phyloP scores from a whole-genome alignment of 164 flowering plant species.

The Cinnamomum micranthum region DNA sequence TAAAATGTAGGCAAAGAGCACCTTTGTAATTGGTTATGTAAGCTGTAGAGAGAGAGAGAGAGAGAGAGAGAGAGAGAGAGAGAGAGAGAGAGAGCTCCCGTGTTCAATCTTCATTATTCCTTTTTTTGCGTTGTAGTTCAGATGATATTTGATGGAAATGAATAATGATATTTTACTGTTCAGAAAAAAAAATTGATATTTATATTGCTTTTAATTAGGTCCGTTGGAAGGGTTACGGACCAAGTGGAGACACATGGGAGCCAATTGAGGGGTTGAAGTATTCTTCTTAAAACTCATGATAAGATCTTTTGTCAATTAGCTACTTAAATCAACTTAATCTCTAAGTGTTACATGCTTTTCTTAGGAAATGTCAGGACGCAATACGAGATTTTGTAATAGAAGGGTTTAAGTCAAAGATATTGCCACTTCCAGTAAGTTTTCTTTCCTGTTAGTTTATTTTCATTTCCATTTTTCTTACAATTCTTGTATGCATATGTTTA shows the following conservation, averaged over 20 bases:
- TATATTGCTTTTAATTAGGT: slow-evolving; percentile 32
- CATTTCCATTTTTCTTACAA: background rate
- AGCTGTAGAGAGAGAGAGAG: slow-evolving; percentile 3
- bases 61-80: slow-evolving; percentile 6
- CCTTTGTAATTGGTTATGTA: too few species aligned
- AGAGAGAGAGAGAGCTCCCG: background rate
- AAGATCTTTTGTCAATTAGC: background rate
- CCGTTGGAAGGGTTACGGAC: slow-evolving; percentile 64
- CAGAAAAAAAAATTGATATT: too few species aligned
- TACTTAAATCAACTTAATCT: background rate
- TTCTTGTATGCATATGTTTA: background rate
- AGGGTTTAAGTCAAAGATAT: slow-evolving; percentile 43
- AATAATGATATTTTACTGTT: too few species aligned
- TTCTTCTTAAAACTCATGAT: slow-evolving; percentile 3
- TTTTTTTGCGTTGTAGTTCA: too few species aligned
- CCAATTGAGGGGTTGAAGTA: slow-evolving; percentile 49
- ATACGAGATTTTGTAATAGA: slow-evolving; percentile 49
- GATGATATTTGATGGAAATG: background rate
- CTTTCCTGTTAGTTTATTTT: background rate
- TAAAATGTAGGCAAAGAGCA: too few species aligned
- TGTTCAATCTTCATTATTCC: too few species aligned
- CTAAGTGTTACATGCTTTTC: slow-evolving; percentile 4
- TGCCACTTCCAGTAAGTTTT: slow-evolving; percentile 60
- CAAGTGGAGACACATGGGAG: slow-evolving; percentile 73
- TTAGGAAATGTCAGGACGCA: slow-evolving; percentile 49